Base-by-base conservation (phyloP, 2,329 filamentous ascomycete genomes). In the Trichophyton mentagrophytes region DNA sequence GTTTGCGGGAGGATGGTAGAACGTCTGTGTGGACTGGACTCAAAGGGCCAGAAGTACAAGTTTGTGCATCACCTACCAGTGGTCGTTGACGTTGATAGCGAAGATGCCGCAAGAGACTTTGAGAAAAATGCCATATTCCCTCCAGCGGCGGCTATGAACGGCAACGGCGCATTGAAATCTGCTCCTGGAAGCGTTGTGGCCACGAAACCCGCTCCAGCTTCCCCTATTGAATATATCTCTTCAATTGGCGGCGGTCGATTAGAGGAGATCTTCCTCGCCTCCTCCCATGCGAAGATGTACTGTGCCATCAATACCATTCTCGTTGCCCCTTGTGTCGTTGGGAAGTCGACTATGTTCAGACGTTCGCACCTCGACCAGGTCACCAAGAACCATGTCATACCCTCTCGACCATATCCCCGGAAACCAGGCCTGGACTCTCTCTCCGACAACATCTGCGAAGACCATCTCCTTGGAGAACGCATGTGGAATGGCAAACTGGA, bases 311-410 rank as follows among this genome's bases (percentile, higher is more conserved):
- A 97, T 74, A 89, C 89, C 0, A 89, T 96, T 15, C 82, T 88
- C 2, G 77, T 97, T 59, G 93, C 93, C 0, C 93, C 95, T 7
- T 99, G 93, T 73, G 87, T 95, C 61, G 87, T 97, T 22, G 93
- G 93, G 58, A 99, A 99, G 77, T 95, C 90, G 69, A 97, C 95
- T 76, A 97, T 99, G 91, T 99, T 97, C 75, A 88, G 93, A 62
- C 89, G 88, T 64, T 89, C 89, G 0, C 92, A 99, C 68, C 83
- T 99, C 40, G 84, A 96, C 73, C 81, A 82, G 65, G 82, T 93
- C 7, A 86, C 84, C 0, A 67, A 73, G 0, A 85, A 85, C 36
- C 59, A 73, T 69, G 65, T 80, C 79, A 69, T 40, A 49, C 42
- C 60, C 17, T 66, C 77, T 76, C 65, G 27, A 66, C 71, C 51